phyloP scores from a whole-genome alignment of 257 asterid species.

The Galeopsis tetrahit region DNA sequence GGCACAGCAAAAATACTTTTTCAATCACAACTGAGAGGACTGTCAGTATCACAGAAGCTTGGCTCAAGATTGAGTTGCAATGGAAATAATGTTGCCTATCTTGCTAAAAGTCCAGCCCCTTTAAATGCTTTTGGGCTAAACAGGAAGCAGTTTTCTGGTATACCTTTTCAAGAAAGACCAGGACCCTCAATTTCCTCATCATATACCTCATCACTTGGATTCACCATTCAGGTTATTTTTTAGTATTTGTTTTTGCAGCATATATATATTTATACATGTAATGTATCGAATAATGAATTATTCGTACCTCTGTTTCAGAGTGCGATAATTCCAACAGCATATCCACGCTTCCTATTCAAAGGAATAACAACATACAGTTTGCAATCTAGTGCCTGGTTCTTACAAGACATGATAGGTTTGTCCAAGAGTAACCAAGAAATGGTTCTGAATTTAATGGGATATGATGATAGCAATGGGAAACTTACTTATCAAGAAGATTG shows the following conservation, averaged over 20 bases:
- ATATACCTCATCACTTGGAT: slow-evolving; percentile 58
- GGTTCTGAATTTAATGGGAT: slow-evolving; percentile 54
- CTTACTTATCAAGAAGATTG: slow-evolving; percentile 41
- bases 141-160: slow-evolving; percentile 36
- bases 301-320: slow-evolving; percentile 35
- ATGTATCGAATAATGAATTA: neutral
- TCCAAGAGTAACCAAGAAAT: slow-evolving; percentile 34
- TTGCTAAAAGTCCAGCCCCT: slow-evolving; percentile 52
- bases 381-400: slow-evolving; percentile 35
- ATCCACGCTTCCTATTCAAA: slow-evolving; percentile 48
- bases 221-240: slow-evolving; percentile 58
- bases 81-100: slow-evolving; percentile 59
- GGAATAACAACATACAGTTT: slow-evolving; percentile 49
- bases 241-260: neutral
- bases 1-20: slow-evolving; percentile 62
- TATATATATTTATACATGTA: neutral
- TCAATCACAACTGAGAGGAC: slow-evolving; percentile 56
- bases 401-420: slow-evolving; percentile 32
- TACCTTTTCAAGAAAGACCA: slow-evolving; percentile 55
- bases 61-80: slow-evolving; percentile 64
- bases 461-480: slow-evolving; percentile 50
- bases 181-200: slow-evolving; percentile 68
- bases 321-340: slow-evolving; percentile 55
- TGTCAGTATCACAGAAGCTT: slow-evolving; percentile 47
- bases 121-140: slow-evolving; percentile 50